Evolutionary conservation across 257 asterid species (phyloP), one percentile per base, ranked within the genome.

Genomic region (Leonotis leonurus): DNA sequence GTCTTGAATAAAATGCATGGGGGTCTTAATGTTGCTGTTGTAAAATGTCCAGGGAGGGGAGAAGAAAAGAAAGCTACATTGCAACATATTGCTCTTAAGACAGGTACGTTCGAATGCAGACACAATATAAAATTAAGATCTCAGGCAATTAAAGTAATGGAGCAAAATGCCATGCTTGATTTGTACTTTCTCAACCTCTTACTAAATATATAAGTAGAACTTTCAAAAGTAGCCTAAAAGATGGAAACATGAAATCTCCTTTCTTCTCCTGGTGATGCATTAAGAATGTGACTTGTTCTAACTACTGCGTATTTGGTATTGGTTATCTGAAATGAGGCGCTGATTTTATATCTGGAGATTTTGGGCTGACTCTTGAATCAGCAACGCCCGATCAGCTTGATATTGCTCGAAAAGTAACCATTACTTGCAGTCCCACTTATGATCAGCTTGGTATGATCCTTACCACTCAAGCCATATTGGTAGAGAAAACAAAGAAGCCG

Each of bases 321-420:
- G 20, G 36, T 37, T 24, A 20, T 45, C 61, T 61, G 16, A 33
- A 57, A 73, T 32, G 73, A 93, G 99, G 99, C 65, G 95, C 94
- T 78, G 99, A 93, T 85, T 93, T 89, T 82, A 79, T 93, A 60
- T 83, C 81, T 70, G 97, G 96, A 73, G 97, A 85, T 58, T 72
- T 89, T 72, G 97, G 97, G 59, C 70, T 87, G 77, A 73, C 80
- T 56, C 92, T 93, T 71, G 89, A 80, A 37, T 61, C 70, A 65
- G 89, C 87, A 64, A 87, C 99, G 29, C 89, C 97, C 32, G 99
- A 93, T 80, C 99, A 93, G 89, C 99, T 93, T 71, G 99, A 96
- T 50, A 82, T 93, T 78, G 97, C 96, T 40, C 88, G 64, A 68
- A 87, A 83, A 80, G 80, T 90, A 71, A 80, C 84, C 40, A 70